These are phyloP conservation scores for Ramaria rubella DNA, from an alignment of 768 basidiomycete genomes.

Conservation along the genomic window DNA sequence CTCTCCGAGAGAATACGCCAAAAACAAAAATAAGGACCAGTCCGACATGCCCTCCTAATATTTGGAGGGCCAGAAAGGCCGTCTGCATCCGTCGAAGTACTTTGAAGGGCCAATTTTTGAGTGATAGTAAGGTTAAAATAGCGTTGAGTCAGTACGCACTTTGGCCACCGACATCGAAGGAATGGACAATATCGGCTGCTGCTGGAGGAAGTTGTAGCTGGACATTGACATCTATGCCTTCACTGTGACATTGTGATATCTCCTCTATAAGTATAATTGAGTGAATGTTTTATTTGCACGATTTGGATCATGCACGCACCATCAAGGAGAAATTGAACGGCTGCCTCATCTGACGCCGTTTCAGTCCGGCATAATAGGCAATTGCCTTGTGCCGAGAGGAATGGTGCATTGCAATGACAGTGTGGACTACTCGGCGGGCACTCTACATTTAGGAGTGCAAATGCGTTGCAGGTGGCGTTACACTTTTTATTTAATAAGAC, in stretches of 20 bases:
- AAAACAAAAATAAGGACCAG: slow-evolving; percentile 44
- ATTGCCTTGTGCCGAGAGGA: neutral
- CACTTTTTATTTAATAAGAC: too few species aligned
- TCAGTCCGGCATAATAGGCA: neutral
- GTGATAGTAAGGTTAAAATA: too few species aligned
- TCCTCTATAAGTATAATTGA: neutral
- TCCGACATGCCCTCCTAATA: slow-evolving; percentile 47
- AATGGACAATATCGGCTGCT: neutral
- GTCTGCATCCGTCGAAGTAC: slow-evolving; percentile 11
- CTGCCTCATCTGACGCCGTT: neutral
- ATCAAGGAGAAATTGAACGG: slow-evolving; percentile 4
- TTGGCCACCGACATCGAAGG: neutral
- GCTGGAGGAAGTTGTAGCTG: neutral
- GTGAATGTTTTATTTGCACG: neutral
- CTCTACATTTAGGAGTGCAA: too few species aligned
- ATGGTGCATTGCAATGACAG: neutral
- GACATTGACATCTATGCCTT: neutral
- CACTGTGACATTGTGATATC: neutral
- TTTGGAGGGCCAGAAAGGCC: slow-evolving; percentile 41
- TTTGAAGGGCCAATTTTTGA: too few species aligned
- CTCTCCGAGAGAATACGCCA: slow-evolving; percentile 35
- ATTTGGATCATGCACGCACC: neutral
- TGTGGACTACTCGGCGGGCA: too few species aligned
- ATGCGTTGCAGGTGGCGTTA: too few species aligned
- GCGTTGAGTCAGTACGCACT: too few species aligned